Percentiles rank a stretch among this genome's conserved stretches.
Conservation (phyloP, 2,329 filamentous ascomycete species). For the Albifimbria verrucaria region DNA sequence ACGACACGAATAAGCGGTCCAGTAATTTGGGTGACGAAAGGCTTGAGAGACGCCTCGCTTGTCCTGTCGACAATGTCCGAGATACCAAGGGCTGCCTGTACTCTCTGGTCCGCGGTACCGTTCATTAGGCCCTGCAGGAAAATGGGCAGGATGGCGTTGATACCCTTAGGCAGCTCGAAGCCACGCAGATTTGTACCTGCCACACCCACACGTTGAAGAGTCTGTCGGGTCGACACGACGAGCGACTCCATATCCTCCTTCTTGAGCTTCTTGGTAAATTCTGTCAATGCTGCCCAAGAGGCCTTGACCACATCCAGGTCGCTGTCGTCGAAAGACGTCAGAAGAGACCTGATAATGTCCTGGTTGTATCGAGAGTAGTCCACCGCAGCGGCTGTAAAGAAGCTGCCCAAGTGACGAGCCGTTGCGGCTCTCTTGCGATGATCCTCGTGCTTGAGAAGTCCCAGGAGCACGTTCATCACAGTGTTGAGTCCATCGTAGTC, state of each 20-base stretch:
- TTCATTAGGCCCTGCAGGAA: slow-evolving; percentile 99
- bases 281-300: slow-evolving; percentile 81
- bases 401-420: slow-evolving; percentile 75
- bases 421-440: slow-evolving; percentile 78
- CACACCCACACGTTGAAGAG: slow-evolving; percentile 84
- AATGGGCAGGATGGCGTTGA: slow-evolving; percentile 92
- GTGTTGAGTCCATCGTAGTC: slow-evolving; percentile 95
- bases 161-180: slow-evolving; percentile 91
- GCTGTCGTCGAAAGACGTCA: slow-evolving; percentile 88
- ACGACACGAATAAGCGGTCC: slow-evolving; percentile 97
- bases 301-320: slow-evolving; percentile 84
- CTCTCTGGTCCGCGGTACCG: slow-evolving; percentile 86
- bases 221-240: slow-evolving; percentile 80
- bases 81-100: slow-evolving; percentile 86
- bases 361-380: slow-evolving; percentile 97
- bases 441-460: slow-evolving; percentile 88
- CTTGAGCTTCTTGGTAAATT: slow-evolving; percentile 82
- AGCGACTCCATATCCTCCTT: slow-evolving; percentile 99
- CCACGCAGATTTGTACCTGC: slow-evolving; percentile 80
- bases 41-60: slow-evolving; percentile 80
- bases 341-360: slow-evolving; percentile 84
- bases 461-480: slow-evolving; percentile 88
- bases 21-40: slow-evolving; percentile 96
- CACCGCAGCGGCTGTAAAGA: slow-evolving; percentile 75
- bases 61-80: slow-evolving; percentile 95